Evolutionary conservation across 768 basidiomycete genomes (phyloP).

Genomic region (Agaricus blazei): DNA sequence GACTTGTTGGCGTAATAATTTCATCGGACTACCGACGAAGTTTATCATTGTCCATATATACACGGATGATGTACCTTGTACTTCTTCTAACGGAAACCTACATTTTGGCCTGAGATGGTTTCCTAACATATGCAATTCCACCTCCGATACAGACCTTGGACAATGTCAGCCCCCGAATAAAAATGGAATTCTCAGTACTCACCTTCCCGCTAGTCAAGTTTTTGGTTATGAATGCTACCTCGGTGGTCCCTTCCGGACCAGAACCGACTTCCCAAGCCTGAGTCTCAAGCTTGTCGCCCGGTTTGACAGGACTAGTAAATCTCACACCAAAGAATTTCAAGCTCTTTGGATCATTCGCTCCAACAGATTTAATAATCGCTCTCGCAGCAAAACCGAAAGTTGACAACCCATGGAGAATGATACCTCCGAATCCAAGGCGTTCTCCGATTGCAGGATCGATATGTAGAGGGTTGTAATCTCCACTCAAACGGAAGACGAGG

Average conservation of each 20-base stretch:
- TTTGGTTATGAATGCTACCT: constrained; percentile 60
- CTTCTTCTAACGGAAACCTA: constrained; percentile 7
- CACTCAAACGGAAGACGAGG: constrained; percentile 65
- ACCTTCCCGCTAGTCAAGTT: constrained; percentile 56
- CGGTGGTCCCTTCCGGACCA: constrained; percentile 53
- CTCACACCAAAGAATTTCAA: constrained; percentile 66
- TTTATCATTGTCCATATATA: not conserved
- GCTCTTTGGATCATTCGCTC: constrained; percentile 52
- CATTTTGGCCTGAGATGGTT: constrained; percentile 26
- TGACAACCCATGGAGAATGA: constrained; percentile 82
- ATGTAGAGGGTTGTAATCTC: constrained; percentile 78
- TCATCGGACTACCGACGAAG: too few relatives aligned
- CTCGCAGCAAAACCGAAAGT: constrained; percentile 81
- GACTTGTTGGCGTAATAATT: too few relatives aligned
- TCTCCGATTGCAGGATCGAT: constrained; percentile 75
- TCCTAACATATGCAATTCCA: constrained; percentile 62
- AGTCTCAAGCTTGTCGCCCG: constrained; percentile 78
- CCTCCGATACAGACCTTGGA: constrained; percentile 41
- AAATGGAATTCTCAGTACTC: not conserved
- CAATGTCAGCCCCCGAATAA: not conserved
- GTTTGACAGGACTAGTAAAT: constrained; percentile 81
- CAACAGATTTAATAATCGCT: constrained; percentile 61
- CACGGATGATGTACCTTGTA: not conserved
- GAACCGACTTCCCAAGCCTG: constrained; percentile 72
- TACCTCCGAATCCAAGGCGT: constrained; percentile 73